These are phyloP conservation scores for Apiospora phragmitis DNA, from an alignment of 2,329 filamentous ascomycete species.

Conservation along the genomic window DNA sequence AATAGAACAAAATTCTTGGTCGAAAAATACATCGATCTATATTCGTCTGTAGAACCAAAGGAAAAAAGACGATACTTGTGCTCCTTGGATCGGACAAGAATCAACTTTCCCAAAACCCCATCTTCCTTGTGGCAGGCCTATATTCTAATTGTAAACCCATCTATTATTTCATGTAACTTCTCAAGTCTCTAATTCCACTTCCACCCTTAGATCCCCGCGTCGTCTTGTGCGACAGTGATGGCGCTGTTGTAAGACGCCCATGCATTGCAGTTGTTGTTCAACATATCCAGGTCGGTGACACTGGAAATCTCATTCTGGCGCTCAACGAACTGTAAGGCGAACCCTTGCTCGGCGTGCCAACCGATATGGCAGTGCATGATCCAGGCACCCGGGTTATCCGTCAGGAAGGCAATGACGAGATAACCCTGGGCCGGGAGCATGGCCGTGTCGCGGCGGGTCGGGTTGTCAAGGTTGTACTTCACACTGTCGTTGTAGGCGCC, in stretches of 20 bases:
- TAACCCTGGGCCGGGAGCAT: constrained; percentile 45
- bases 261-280: constrained; percentile 27
- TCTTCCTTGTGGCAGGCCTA: not conserved
- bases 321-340: constrained; percentile 52
- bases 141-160: not conserved
- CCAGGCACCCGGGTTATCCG: constrained; percentile 49
- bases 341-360: constrained; percentile 49
- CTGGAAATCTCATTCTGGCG: constrained; percentile 27
- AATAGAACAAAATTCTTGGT: not conserved
- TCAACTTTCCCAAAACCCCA: not conserved
- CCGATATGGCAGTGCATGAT: constrained; percentile 42
- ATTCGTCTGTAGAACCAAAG: not conserved
- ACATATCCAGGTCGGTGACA: constrained; percentile 19
- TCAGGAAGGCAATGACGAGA: constrained; percentile 48
- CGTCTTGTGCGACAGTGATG: constrained; percentile 23
- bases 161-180: not conserved
- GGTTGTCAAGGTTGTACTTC: constrained; percentile 40
- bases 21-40: not conserved
- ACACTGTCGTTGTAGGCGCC: constrained; percentile 29
- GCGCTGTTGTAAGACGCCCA: constrained; percentile 28
- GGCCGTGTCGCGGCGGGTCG: constrained; percentile 49
- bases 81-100: not conserved
- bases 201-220: constrained; percentile 29
- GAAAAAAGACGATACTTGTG: not conserved
- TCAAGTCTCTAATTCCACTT: not conserved